Percentiles rank a stretch among this genome's conserved stretches.
These are phyloP conservation scores for Leptosphaerulina australis DNA, from an alignment of 2,329 filamentous ascomycete species.

Conservation along the genomic window DNA sequence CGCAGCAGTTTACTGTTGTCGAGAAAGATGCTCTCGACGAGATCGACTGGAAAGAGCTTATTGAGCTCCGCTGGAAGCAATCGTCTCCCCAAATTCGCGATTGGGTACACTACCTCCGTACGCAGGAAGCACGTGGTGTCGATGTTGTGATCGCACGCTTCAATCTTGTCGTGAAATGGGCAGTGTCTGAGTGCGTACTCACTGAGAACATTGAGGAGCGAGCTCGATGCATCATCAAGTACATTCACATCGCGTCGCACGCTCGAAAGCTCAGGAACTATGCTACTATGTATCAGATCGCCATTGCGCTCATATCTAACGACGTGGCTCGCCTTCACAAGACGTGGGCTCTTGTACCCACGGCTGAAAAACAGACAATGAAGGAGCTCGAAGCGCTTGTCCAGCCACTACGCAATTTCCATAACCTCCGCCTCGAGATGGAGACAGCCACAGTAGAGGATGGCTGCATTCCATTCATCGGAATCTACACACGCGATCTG, in stretches of 20 bases:
- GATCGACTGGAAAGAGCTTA: constrained; percentile 86
- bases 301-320: constrained; percentile 75
- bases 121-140: constrained; percentile 73
- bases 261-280: constrained; percentile 80
- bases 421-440: constrained; percentile 79
- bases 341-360: constrained; percentile 75
- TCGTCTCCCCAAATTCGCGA: constrained; percentile 69
- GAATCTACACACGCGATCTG: constrained; percentile 79
- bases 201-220: constrained; percentile 75
- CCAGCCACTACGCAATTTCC: constrained; percentile 78
- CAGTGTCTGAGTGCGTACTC: constrained; percentile 77
- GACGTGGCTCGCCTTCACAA: constrained; percentile 70
- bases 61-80: constrained; percentile 83
- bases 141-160: constrained; percentile 86
- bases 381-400: constrained; percentile 73
- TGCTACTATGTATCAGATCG: constrained; percentile 80
- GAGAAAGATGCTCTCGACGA: constrained; percentile 86
- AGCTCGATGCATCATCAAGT: constrained; percentile 77
- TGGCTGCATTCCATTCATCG: constrained; percentile 84
- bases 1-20: constrained; percentile 83
- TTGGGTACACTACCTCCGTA: constrained; percentile 81
- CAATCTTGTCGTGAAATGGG: constrained; percentile 89
- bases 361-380: constrained; percentile 68
- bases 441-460: constrained; percentile 68
- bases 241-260: constrained; percentile 79